Conservation (phyloP, 805 yeast species). For the Candida parachauliodes region DNA sequence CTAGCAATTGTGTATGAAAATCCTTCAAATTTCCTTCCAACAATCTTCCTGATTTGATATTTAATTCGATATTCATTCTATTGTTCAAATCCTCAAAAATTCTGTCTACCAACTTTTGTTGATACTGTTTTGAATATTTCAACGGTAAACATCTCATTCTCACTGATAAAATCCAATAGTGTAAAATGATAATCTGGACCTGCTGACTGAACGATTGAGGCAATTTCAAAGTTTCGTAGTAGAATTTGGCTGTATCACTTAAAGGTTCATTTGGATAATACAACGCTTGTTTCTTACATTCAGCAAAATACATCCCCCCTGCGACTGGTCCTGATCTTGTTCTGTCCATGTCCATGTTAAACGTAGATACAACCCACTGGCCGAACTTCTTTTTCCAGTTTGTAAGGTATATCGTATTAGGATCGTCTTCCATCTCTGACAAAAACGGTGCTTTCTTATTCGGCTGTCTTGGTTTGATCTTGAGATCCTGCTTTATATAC, state of each 20-base stretch:
- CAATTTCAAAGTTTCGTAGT: constrained; percentile 77
- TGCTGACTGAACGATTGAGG: constrained; percentile 92
- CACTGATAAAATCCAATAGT: constrained; percentile 89
- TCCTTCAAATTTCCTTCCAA: constrained; percentile 86
- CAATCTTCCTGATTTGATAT: constrained; percentile 73
- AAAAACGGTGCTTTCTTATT: constrained; percentile 35
- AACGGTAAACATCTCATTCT: constrained; percentile 97
- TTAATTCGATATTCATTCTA: constrained; percentile 81
- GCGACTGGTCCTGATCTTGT: constrained; percentile 93
- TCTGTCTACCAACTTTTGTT: constrained; percentile 86
- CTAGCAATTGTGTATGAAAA: constrained; percentile 85
- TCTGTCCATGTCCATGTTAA: constrained; percentile 85
- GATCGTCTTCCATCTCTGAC: constrained; percentile 36
- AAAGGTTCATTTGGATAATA: constrained; percentile 71
- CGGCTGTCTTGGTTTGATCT: constrained; percentile 34
- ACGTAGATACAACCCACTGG: constrained; percentile 55
- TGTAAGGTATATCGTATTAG: constrained; percentile 34
- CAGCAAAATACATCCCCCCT: constrained; percentile 80
- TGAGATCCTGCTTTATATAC: constrained; percentile 30
- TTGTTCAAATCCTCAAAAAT: constrained; percentile 86
- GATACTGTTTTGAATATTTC: constrained; percentile 82
- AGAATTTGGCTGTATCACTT: constrained; percentile 72
- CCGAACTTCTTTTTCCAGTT: constrained; percentile 48
- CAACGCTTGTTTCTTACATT: constrained; percentile 82
- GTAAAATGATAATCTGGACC: constrained; percentile 89